Evolutionary conservation across 805 yeast genomes (phyloP).

Genomic region (Candida morakotiae): DNA sequence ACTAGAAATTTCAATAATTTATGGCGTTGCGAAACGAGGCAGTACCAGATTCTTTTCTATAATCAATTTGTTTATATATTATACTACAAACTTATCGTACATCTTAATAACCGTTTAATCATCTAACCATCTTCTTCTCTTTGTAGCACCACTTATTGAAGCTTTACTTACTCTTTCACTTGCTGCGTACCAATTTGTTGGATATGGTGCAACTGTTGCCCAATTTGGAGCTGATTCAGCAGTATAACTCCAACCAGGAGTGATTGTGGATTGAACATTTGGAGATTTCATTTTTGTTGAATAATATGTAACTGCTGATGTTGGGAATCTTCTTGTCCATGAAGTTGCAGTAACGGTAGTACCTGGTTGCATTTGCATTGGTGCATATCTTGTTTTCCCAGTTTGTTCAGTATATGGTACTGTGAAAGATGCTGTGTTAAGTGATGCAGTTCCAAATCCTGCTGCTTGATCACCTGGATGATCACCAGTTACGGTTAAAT

Average conservation of each 20-base stretch:
- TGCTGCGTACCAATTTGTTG: constrained; percentile 65
- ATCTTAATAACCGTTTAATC: too few relatives aligned
- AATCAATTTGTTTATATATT: too few relatives aligned
- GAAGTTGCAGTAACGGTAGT: constrained; percentile 59
- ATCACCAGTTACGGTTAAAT: constrained; percentile 33
- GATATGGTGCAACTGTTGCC: constrained; percentile 70
- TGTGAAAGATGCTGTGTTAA: constrained; percentile 48
- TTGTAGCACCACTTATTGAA: constrained; percentile 29
- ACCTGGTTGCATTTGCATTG: constrained; percentile 91
- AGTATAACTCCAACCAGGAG: constrained; percentile 82
- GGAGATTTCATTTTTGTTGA: constrained; percentile 45
- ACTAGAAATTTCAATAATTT: too few relatives aligned
- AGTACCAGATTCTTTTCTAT: too few relatives aligned
- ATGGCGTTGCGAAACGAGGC: too few relatives aligned
- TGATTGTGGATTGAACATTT: constrained; percentile 55
- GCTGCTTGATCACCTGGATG: constrained; percentile 41
- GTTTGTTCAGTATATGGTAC: constrained; percentile 77
- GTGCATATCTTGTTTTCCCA: constrained; percentile 77
- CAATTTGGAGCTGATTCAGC: constrained; percentile 59
- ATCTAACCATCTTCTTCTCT: constrained; percentile 38
- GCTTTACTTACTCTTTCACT: constrained; percentile 43
- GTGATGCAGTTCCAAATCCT: constrained; percentile 15
- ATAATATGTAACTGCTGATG: constrained; percentile 60
- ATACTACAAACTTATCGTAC: too few relatives aligned
- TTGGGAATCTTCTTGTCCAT: constrained; percentile 63